Base-by-base conservation (phyloP, 495 filamentous ascomycete genomes). In the Penicillium herquei region DNA sequence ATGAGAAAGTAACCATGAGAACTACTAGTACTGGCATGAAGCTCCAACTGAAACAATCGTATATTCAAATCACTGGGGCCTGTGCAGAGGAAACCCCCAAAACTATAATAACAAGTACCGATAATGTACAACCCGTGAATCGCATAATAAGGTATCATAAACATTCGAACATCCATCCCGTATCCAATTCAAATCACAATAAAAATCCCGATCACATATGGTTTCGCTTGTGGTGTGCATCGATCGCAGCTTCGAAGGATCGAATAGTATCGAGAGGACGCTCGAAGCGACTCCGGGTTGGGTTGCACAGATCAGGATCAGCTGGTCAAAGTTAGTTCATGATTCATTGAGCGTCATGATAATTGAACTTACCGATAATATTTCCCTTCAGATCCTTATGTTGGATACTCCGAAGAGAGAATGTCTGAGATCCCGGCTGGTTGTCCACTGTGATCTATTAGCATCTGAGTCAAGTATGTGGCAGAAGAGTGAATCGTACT, bases 261-360 rank as follows among this genome's bases (percentile, higher is more conserved):
- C 90, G 84, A 58, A 98, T 96, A 0, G 93, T 98, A 59, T 97
- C 93, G 11, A 98, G 72, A 11, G 93, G 93, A 17, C 93, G 84
- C 74, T 98, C 93, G 76, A 91, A 82, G 54, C 93, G 85, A 55
- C 78, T 85, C 52, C 93, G 84, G 10, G 93, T 97, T 5, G 93
- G 93, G 43, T 77, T 77, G 12, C 70, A 74, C 8, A 58, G 62
- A 51, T 77, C 73, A 9, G 73, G 73, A 39, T 77, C 73, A 14
- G 67, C 73, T 76, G 37, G 12, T 49, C 8, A 43, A 21, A 16
- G 33, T 55, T 41, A 32, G 35, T 30, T 16, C 21, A 39, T 12
- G 12, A 12, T 11, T 11, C 31, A 31, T 39, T 18, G 14, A 30
- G 34, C 16, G 33, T n/a, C 7, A 21, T 31, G 17, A 21, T 1